Conservation (phyloP, 805 yeast species). For the Metschnikowia rubicola region DNA sequence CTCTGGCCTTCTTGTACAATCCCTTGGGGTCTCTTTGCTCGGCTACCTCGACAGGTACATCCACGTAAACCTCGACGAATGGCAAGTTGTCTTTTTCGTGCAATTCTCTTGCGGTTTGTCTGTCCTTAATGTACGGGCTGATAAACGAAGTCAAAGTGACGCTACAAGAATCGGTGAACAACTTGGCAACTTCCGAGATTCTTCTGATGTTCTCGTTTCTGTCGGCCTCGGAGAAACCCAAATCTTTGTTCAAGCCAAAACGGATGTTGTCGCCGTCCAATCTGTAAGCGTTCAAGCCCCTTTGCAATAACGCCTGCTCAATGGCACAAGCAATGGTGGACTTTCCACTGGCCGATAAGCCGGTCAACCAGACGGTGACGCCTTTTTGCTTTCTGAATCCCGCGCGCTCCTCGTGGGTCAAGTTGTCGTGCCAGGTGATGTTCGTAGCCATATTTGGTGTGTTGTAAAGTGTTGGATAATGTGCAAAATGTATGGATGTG, state of each 20-base stretch:
- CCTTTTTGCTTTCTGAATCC: slow-evolving; percentile 75
- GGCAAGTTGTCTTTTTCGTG: slow-evolving; percentile 75
- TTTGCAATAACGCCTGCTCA: slow-evolving; percentile 73
- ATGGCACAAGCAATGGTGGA: slow-evolving; percentile 93
- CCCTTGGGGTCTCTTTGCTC: slow-evolving; percentile 98
- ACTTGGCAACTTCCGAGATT: slow-evolving; percentile 89
- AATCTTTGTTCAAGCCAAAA: slow-evolving; percentile 91
- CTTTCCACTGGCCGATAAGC: slow-evolving; percentile 92
- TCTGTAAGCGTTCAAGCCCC: slow-evolving; percentile 74
- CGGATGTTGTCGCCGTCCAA: slow-evolving; percentile 93
- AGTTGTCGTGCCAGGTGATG: slow-evolving; percentile 93
- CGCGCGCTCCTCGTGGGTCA: slow-evolving; percentile 79
- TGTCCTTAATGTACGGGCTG: slow-evolving; percentile 83
- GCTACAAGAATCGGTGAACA: slow-evolving; percentile 89
- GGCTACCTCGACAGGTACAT: slow-evolving; percentile 91
- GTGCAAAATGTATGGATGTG: neutral
- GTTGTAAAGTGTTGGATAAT: neutral
- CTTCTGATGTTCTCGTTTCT: slow-evolving; percentile 94
- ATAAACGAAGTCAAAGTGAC: slow-evolving; percentile 89
- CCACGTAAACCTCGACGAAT: slow-evolving; percentile 86
- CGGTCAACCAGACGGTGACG: slow-evolving; percentile 92
- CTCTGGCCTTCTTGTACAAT: slow-evolving; percentile 92
- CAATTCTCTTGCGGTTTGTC: slow-evolving; percentile 80
- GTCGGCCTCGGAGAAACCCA: slow-evolving; percentile 88
- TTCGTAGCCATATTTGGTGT: slow-evolving; percentile 73